Conservation (phyloP, 306 rosid genomes). For the Rubus idaeus region DNA sequence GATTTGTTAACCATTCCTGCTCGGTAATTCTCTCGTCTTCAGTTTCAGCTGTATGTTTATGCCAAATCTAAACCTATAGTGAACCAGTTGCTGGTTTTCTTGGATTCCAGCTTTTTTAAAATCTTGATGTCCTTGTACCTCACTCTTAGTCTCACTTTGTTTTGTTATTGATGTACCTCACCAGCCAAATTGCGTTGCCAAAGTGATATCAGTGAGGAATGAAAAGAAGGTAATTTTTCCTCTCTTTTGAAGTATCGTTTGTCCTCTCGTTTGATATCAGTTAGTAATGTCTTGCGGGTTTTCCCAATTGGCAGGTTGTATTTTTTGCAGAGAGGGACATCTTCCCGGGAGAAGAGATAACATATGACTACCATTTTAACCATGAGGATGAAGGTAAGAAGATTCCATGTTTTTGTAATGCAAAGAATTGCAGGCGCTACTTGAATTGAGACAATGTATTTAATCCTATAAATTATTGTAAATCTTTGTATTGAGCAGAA, state of each 20-base stretch:
- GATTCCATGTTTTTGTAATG: conserved; percentile 64
- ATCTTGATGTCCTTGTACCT: neutral
- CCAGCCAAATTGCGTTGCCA: conserved; percentile 74
- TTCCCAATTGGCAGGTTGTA: conserved; percentile 51
- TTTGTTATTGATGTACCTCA: conserved; percentile 22
- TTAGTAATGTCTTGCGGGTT: neutral
- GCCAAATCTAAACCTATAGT: neutral
- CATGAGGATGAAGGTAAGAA: conserved; percentile 77
- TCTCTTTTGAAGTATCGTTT: neutral
- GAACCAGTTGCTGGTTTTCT: neutral
- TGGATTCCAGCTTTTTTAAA: neutral
- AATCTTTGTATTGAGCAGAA: neutral
- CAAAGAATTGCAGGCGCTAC: conserved; percentile 69
- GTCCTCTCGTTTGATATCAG: neutral
- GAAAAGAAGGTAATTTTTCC: conserved; percentile 54
- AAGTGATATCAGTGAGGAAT: conserved; percentile 58
- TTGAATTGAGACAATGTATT: conserved; percentile 36
- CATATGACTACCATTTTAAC: conserved; percentile 69
- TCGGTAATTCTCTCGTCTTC: conserved; percentile 41
- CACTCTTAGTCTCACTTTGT: neutral
- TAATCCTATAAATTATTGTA: conserved; percentile 21
- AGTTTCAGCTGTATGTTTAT: neutral
- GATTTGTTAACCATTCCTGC: conserved; percentile 79
- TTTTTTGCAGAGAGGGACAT: conserved; percentile 71
- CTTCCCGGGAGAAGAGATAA: conserved; percentile 73